These are phyloP conservation scores for Tylopilus cervinicoccineus DNA, from an alignment of 768 basidiomycete genomes.

Conservation along the genomic window DNA sequence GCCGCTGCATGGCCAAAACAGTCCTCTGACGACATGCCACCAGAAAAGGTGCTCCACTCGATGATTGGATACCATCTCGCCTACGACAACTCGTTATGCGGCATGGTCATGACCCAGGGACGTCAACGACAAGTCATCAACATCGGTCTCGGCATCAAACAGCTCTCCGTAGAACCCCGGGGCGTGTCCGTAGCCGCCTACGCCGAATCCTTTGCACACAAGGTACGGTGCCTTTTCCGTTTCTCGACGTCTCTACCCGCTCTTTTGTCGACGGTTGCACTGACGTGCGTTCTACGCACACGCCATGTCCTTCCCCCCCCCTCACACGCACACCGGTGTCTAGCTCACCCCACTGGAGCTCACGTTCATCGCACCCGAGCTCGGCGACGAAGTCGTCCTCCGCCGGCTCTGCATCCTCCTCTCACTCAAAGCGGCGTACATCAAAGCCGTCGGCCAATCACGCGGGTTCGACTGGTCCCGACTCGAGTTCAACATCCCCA, in stretches of 20 bases:
- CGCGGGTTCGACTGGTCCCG: slow-evolving; percentile 78
- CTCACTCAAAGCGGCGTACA: slow-evolving; percentile 76
- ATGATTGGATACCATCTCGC: slow-evolving; percentile 80
- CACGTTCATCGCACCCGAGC: slow-evolving; percentile 46
- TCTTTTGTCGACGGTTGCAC: neutral
- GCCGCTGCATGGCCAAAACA: slow-evolving; percentile 16
- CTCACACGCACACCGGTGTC: too few relatives aligned
- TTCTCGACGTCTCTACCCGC: neutral
- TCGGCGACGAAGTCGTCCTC: slow-evolving; percentile 60
- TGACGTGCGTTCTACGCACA: neutral
- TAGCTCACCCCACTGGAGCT: slow-evolving; percentile 49
- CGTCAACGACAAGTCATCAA: slow-evolving; percentile 71
- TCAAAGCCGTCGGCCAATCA: slow-evolving; percentile 80
- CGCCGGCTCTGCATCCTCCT: slow-evolving; percentile 75
- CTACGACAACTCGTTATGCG: slow-evolving; percentile 64
- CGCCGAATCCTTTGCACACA: slow-evolving; percentile 70
- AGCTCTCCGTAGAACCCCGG: slow-evolving; percentile 57
- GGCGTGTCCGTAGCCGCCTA: slow-evolving; percentile 59
- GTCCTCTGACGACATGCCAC: slow-evolving; percentile 57
- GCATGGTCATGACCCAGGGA: slow-evolving; percentile 87
- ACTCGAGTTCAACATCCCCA: slow-evolving; percentile 75
- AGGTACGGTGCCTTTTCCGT: slow-evolving; percentile 42
- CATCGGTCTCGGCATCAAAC: slow-evolving; percentile 77
- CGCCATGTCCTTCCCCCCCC: too few relatives aligned
- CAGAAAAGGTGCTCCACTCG: slow-evolving; percentile 61